Percentiles rank a stretch among this genome's conserved stretches.
These are phyloP conservation scores for Sequoiadendron giganteum DNA, from an alignment of 75 land plant species.

Conservation along the genomic window DNA sequence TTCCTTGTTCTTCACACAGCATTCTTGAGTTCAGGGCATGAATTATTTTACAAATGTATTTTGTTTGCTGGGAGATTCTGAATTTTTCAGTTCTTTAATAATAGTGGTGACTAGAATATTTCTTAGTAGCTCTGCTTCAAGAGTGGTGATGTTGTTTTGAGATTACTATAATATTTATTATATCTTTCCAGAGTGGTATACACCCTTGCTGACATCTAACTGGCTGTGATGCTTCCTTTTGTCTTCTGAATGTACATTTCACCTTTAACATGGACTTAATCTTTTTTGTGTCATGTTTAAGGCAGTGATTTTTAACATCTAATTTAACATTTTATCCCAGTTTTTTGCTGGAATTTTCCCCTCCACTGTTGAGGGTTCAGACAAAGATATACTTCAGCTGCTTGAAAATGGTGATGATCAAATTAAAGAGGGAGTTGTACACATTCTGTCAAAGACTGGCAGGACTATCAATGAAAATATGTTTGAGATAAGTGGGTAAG, in stretches of 20 bases:
- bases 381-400: conserved; percentile 52
- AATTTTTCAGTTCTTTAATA: not conserved
- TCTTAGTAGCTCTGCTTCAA: too few species aligned
- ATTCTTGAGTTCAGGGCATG: not conserved
- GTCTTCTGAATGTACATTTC: not conserved
- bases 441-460: conserved; percentile 69
- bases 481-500: conserved; percentile 40
- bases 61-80: not conserved
- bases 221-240: not conserved
- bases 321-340: conserved; percentile 27
- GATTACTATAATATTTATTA: not conserved
- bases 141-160: not conserved
- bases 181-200: not conserved
- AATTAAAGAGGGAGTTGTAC: conserved; percentile 64
- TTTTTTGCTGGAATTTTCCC: conserved; percentile 61
- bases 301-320: not conserved
- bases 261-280: not conserved
- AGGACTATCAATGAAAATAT: conserved; percentile 49
- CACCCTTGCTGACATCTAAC: not conserved
- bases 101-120: not conserved
- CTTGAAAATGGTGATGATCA: conserved; percentile 66
- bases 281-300: not conserved
- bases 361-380: conserved; percentile 43
- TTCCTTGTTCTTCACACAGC: not conserved
- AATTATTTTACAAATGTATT: not conserved